phyloP scores from a whole-genome alignment of 2,329 filamentous ascomycete species.

The Trichophyton mentagrophytes region DNA sequence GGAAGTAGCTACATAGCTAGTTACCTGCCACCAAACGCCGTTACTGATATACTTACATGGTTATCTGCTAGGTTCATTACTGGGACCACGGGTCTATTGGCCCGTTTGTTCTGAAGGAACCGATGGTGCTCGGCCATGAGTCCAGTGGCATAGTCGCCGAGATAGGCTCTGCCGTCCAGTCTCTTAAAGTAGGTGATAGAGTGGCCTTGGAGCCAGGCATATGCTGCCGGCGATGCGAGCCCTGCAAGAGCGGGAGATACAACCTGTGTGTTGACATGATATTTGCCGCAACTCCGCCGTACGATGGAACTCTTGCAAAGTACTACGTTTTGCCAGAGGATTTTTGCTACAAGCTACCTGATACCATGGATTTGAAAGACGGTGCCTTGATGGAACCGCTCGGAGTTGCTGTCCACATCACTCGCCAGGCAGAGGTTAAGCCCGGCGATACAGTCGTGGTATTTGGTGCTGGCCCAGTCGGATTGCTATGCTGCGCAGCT shows the following conservation, averaged over 20 bases:
- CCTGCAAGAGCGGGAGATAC: constrained; percentile 55
- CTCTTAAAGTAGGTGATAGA: constrained; percentile 48
- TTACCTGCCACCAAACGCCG: not conserved
- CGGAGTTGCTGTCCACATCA: constrained; percentile 74
- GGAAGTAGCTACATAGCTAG: not conserved
- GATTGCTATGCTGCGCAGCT: constrained; percentile 75
- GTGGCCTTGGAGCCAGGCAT: constrained; percentile 59
- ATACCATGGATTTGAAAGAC: constrained; percentile 63
- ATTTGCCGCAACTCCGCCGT: constrained; percentile 89
- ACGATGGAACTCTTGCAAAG: constrained; percentile 76
- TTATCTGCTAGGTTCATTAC: constrained; percentile 30
- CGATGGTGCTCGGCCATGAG: constrained; percentile 53
- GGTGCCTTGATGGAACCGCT: constrained; percentile 85
- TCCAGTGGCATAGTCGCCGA: constrained; percentile 59
- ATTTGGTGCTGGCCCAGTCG: constrained; percentile 78
- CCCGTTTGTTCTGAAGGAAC: constrained; percentile 32
- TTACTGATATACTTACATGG: not conserved
- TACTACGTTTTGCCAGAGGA: constrained; percentile 76
- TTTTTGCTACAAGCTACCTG: constrained; percentile 85
- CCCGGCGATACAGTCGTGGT: constrained; percentile 69
- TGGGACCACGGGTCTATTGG: constrained; percentile 37
- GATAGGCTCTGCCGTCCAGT: constrained; percentile 53
- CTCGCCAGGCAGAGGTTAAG: constrained; percentile 56
- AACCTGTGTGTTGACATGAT: constrained; percentile 72
- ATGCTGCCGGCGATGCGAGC: constrained; percentile 51